Percentiles rank a stretch among this genome's conserved stretches.
phyloP scores from a whole-genome alignment of 768 basidiomycete species.

The Pluteus cervinus region DNA sequence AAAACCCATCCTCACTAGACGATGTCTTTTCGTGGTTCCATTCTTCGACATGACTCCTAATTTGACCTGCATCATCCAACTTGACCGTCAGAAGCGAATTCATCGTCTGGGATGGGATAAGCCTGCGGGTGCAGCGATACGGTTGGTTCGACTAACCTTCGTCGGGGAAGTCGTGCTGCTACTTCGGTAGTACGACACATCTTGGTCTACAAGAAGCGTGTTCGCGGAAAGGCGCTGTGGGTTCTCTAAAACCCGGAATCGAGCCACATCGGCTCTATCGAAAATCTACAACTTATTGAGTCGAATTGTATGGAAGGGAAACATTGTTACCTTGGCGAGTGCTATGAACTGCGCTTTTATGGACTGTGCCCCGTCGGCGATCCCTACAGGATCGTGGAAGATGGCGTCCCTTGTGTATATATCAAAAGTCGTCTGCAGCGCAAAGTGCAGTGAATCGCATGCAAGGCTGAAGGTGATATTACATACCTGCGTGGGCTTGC shows the following conservation, averaged over 20 bases:
- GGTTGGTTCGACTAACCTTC: conserved; percentile 24
- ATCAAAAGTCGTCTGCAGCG: conserved; percentile 31
- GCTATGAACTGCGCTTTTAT: conserved; percentile 39
- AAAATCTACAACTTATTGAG: conserved; percentile 26
- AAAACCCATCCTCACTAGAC: conserved; percentile 32
- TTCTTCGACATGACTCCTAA: conserved; percentile 35
- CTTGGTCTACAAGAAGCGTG: conserved; percentile 39
- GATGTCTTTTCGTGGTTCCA: conserved; percentile 37
- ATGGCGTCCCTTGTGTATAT: conserved; percentile 34
- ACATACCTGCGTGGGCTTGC: conserved; percentile 28
- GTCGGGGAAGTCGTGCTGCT: conserved; percentile 29
- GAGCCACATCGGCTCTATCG: conserved; percentile 34
- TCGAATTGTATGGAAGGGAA: not conserved
- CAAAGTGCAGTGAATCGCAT: not conserved
- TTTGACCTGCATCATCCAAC: conserved; percentile 28
- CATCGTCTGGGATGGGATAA: conserved; percentile 18
- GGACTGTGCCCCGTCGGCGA: conserved; percentile 31
- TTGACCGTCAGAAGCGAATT: conserved; percentile 38
- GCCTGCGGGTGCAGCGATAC: not conserved
- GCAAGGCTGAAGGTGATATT: not conserved
- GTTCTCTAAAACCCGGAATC: conserved; percentile 34
- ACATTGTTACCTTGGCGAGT: conserved; percentile 28
- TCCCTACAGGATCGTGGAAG: conserved; percentile 42
- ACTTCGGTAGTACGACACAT: conserved; percentile 38
- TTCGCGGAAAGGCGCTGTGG: conserved; percentile 28